Evolutionary conservation across 495 filamentous ascomycete genomes (phyloP).

Genomic region (Neurospora tetraspora): DNA sequence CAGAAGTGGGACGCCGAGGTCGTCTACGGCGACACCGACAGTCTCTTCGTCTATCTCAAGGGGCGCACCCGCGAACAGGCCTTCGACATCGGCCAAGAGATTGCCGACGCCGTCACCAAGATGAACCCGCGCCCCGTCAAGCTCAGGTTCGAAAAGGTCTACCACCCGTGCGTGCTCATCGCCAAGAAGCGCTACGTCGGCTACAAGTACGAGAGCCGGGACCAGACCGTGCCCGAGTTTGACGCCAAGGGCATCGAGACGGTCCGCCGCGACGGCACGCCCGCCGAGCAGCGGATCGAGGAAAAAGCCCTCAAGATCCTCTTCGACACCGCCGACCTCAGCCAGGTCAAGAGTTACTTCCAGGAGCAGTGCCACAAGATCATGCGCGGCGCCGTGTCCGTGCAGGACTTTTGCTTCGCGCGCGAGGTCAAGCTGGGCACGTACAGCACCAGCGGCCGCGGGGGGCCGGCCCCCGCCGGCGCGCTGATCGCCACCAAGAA

Average conservation of each 20-base stretch:
- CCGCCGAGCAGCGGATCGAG: conserved; percentile 94
- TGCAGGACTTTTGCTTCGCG: conserved; percentile 95
- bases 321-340: conserved; percentile 83
- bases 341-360: conserved; percentile 84
- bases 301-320: conserved; percentile 79
- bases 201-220: conserved; percentile 82
- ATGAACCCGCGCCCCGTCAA: conserved; percentile 90
- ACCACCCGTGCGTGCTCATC: conserved; percentile 84
- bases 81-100: conserved; percentile 87
- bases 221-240: conserved; percentile 77
- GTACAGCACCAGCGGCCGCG: conserved; percentile 63
- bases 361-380: conserved; percentile 87
- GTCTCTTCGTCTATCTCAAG: conserved; percentile 84
- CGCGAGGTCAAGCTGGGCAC: conserved; percentile 83
- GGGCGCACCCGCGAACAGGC: conserved; percentile 80
- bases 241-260: conserved; percentile 99
- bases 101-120: conserved; percentile 77
- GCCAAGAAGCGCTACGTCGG: conserved; percentile 98
- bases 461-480: conserved; percentile 70
- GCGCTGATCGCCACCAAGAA: conserved; percentile 74
- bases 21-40: conserved; percentile 97
- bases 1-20: conserved; percentile 87
- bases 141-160: conserved; percentile 98
- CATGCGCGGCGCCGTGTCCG: conserved; percentile 75
- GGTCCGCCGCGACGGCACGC: conserved; percentile 86